Conservation (phyloP, 108 stramenopile species). For the Nitzschia palea region DNA sequence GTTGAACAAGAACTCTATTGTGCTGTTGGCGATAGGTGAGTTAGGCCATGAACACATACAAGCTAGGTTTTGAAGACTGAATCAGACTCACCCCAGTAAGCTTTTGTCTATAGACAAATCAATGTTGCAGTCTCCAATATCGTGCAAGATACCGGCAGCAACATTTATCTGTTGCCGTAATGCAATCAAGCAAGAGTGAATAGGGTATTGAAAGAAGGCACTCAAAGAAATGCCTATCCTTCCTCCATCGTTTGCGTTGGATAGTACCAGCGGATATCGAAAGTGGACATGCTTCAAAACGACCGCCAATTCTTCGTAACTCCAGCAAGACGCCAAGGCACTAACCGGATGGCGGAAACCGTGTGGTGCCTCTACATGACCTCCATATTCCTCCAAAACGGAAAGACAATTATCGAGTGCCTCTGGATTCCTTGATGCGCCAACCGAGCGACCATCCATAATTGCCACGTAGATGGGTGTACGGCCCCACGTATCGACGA, state of each 20-base stretch:
- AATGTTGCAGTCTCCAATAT: slow-evolving; percentile 1
- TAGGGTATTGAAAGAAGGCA: slow-evolving; percentile 66
- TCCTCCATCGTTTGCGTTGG: slow-evolving; percentile 16
- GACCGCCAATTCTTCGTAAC: slow-evolving; percentile 44
- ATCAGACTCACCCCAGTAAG: background rate
- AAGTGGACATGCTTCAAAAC: slow-evolving; percentile 45
- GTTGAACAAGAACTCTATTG: slow-evolving; percentile 44
- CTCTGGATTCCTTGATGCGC: slow-evolving; percentile 29
- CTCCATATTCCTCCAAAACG: slow-evolving; percentile 66
- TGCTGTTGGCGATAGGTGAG: slow-evolving; percentile 22
- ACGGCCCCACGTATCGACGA: slow-evolving; percentile 55
- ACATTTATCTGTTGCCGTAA: slow-evolving; percentile 33
- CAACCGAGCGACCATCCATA: slow-evolving; percentile 48
- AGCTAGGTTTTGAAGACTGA: background rate
- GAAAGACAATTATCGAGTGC: slow-evolving; percentile 61
- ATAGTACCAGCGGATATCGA: slow-evolving; percentile 50
- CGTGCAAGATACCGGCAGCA: no score
- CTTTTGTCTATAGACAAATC: background rate
- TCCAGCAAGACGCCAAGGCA: slow-evolving; percentile 40
- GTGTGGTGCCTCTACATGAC: slow-evolving; percentile 33
- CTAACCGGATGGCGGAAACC: slow-evolving; percentile 48
- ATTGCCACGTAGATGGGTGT: slow-evolving; percentile 76
- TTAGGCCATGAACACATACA: background rate
- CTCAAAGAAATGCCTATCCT: slow-evolving; percentile 47
- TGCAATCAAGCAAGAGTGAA: slow-evolving; percentile 63